Conservation (phyloP, 495 filamentous ascomycete genomes). For the Cairneyella variabilis region DNA sequence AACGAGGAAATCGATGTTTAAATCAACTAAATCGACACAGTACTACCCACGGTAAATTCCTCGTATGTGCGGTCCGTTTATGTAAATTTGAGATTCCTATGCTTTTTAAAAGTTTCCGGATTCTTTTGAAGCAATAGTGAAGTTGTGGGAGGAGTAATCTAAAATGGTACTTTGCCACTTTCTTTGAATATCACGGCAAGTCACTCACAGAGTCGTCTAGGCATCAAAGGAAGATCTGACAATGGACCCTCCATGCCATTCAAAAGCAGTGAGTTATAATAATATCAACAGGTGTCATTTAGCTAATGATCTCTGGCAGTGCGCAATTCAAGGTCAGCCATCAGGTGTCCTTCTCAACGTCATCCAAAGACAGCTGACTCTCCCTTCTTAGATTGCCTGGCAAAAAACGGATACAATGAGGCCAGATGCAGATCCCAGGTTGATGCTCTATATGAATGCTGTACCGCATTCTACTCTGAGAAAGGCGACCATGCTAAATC, state of each 20-base stretch:
- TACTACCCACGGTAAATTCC: too few relatives aligned
- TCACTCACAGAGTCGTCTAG: conserved; percentile 1
- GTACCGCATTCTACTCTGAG: conserved; percentile 79
- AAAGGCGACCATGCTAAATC: conserved; percentile 74
- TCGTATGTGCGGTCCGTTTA: too few relatives aligned
- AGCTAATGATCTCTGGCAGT: conserved; percentile 40
- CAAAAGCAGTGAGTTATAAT: conserved; percentile 69
- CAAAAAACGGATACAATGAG: conserved; percentile 83
- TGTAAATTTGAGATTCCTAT: too few relatives aligned
- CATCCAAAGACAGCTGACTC: neutral
- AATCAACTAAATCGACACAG: too few relatives aligned
- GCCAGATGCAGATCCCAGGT: conserved; percentile 75
- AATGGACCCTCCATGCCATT: conserved; percentile 58
- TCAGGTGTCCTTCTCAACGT: neutral
- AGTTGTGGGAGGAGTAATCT: too few relatives aligned
- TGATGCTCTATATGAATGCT: conserved; percentile 94
- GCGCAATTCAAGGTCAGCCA: conserved; percentile 78
- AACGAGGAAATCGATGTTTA: too few relatives aligned
- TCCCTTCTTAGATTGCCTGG: conserved; percentile 62
- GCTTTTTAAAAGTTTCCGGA: too few relatives aligned
- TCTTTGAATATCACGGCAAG: neutral
- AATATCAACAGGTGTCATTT: neutral
- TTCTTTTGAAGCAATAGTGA: too few relatives aligned
- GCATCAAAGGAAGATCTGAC: conserved; percentile 18
- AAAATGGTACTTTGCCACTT: too few relatives aligned